Base-by-base conservation (phyloP, 257 asterid genomes). In the Marsdenia floribunda region DNA sequence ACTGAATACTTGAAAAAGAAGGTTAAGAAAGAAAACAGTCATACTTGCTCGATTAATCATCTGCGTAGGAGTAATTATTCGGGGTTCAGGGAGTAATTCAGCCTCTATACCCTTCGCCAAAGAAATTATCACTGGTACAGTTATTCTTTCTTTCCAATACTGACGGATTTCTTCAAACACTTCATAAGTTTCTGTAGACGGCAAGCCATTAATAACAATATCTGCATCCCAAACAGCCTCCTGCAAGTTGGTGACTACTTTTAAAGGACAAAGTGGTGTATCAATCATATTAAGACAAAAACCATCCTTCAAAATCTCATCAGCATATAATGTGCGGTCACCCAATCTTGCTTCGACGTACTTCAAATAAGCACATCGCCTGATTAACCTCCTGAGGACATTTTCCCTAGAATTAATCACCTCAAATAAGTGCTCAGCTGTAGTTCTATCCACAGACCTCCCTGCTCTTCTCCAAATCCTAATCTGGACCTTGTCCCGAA, bases 191-290 rank as follows among this genome's bases (percentile, higher is more conserved):
- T 90, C 97, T 14, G 97, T 90, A 22, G 97, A 90, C 11, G 97
- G 97, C 85, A 90, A 80, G 66, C 95, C 95, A 49, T 90, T 90
- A 22, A 90, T 83, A 44, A 90, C 95, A 60, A 90, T 75, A 78
- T 90, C 97, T 13, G 95, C 97, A 75, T 90, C 95, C 97, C 97
- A 90, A 68, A 89, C 91, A 63, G 97, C 97, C 81, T 90, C 97
- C 80, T 90, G 97, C 84, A 90, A 86, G 77, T 90, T 90, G 4
- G 90, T 90, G 77, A 90, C 95, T 44, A 90, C 95, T 75, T 90
- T 90, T 84, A 89, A 81, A 7, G 97, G 97, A 73, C 93, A 90
- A 74, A 90, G 87, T 5, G 97, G 97, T 0, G 97, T 89, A 70
- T 90, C 94, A 4, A 90, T 88, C 96, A 90, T 90, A 80, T 90